Base-by-base conservation (phyloP, 1,284 basidiomycete genomes). In the Trichosporon sp. region DNA sequence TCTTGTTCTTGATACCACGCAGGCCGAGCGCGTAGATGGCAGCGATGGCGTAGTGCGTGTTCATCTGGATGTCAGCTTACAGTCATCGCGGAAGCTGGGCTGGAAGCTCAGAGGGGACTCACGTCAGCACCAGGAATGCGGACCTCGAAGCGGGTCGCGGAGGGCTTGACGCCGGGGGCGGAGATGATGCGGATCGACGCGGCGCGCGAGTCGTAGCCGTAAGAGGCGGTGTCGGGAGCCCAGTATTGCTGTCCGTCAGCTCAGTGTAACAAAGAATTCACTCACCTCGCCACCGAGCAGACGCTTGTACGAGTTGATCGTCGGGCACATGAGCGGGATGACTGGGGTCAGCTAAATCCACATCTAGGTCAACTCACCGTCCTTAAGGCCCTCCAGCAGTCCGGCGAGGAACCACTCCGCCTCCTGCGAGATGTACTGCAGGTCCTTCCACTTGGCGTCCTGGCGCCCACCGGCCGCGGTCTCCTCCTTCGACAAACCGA, bases 221-320 rank as follows among this genome's bases (percentile, higher is more conserved):
- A 98, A 12, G 85, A 84, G 35, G 93, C 88, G 7, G 93, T 90
- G 79, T 95, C 96, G 2, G 95, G 95, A 1, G 95, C 95, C 93
- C 94, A 97, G 86, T 92, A 96, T 1, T 92, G 83, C 84, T 85
- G 65, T 1, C n/a, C 7, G 46, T 69, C 59, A 65, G 68, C n/a
- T 35, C 12, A 26, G 10, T 4, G 10, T 8, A 16, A 16, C 31
- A 26, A 19, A 64, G 7, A 14, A 70, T 14, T 7, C 19, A 70
- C 81, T 68, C 69, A 83, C 90, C 81, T 94, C 93, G 19, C 95
- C 95, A n/a, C 92, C 95, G 16, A 94, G 90, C 12, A 99, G 89
- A 21, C 96, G 92, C 82, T 98, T 99, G 86, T 98, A 99, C n/a
- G 94, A 94, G 79, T 96, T 96, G 83, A 97, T 91, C 0, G 92